Evolutionary conservation across 495 filamentous ascomycete species (phyloP), one percentile per base, ranked within the genome.

Genomic region (Trichoderma reesei): DNA sequence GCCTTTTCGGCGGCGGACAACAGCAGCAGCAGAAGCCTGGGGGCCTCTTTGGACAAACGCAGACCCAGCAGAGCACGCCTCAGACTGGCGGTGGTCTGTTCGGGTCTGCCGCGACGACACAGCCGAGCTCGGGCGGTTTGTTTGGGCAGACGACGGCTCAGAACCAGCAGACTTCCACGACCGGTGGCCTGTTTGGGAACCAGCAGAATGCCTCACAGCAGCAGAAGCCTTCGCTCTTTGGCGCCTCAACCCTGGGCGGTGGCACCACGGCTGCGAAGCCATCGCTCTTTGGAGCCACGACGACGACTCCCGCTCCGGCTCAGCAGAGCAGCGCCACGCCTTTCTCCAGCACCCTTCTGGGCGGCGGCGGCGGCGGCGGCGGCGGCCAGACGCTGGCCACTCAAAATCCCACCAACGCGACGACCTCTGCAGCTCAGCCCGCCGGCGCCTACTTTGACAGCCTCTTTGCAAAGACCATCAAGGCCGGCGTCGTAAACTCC

Each of bases 361-460:
- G 41, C 13, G 60, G 60, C 10, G 20, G 41, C 13, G 60, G 60
- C 10, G n/a, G n/a, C n/a, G 20, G 41, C 13, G 60, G 60, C 10
- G 20, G 41, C 13, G 60, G 60, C 10, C 67, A 67, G 41, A 18
- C 36, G 33, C 65, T 26, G 44, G 16, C 42, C n/a, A 37, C 33
- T 14, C 42, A 48, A 54, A 68, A 18, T 18, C 34, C 26, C 62
- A 56, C 37, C 37, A 51, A 36, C 42, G 61, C 36, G 36, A 39
- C 59, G 34, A 65, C 66, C 41, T 11, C 48, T 14, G 37, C 42
- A 33, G 16, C 59, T 14, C 70, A 68, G 48, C 62, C 75, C 18
- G 78, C 75, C 0, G 76, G 73, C 59, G 90, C 90, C 1, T 94
- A 92, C 71, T 97, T 96, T 76, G 91, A 96, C 72, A 91, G 86